Base-by-base conservation (phyloP, 306 rosid species). In the Cicer yamashitae region DNA sequence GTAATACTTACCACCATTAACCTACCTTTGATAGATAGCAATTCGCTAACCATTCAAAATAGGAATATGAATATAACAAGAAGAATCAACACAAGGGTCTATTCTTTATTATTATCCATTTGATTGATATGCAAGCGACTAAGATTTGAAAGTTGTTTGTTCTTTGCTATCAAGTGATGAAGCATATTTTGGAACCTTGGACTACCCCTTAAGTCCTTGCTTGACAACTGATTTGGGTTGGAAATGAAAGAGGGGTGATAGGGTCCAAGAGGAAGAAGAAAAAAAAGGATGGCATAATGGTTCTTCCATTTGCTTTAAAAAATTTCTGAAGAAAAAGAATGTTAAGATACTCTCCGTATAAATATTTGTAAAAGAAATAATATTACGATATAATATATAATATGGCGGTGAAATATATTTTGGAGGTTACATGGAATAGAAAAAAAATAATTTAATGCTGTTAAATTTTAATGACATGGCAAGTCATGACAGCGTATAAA, bases 11-110 rank as follows among this genome's bases (percentile, higher is more conserved):
- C 34, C 34, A 30, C 34, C 34, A 30, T 30, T 30, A 30, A 30
- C 5, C 34, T 30, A 30, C 34, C 5, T 30, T 30, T 30, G 34
- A 30, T 30, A 30, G 34, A 30, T 30, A 30, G 34, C 34, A 30
- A 30, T 30, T 3, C 5, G 34, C 34, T 30, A 73, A 54, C 79
- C 83, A 73, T 73, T 66, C 1, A 66, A 66, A 73, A 69, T 13
- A 58, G 70, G 83, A 80, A 80, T 80, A 56, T 66, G 79, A 73
- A 79, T 73, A 74, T 64, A 72, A 79, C 79, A 73, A 10, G 14
- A 73, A 79, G 62, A 65, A 79, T 73, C 73, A 73, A 65, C 20
- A 17, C 44, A 72, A 72, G 79, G 78, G 83, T 79, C 69, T 52
- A 64, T 61, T 78, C 77, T 18, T 54, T 18, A 71, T 11, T 63